Evolutionary conservation across 2,329 filamentous ascomycete species (phyloP).

Genomic region (Microdochium nivale): DNA sequence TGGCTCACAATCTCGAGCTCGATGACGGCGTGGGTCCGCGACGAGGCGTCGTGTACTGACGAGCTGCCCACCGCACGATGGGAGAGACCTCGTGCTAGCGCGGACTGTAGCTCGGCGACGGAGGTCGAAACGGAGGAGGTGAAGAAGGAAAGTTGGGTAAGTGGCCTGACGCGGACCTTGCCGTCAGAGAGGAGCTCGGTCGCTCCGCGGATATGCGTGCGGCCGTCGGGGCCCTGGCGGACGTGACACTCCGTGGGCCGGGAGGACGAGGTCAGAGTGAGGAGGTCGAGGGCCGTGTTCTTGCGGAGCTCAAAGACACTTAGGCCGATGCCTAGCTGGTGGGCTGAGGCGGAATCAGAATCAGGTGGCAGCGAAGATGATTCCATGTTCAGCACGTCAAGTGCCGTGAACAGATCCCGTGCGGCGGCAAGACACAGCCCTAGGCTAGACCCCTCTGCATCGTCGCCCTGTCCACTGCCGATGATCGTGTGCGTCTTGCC

Average conservation of each 20-base stretch:
- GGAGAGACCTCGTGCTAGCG: conserved; percentile 19
- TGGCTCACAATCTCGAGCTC: conserved; percentile 31
- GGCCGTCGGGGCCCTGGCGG: conserved; percentile 29
- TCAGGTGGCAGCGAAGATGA: too few species aligned
- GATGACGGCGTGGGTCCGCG: conserved; percentile 32
- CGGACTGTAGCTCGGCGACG: conserved; percentile 17
- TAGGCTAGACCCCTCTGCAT: conserved; percentile 19
- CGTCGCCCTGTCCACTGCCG: conserved; percentile 28
- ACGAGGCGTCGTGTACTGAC: conserved; percentile 32
- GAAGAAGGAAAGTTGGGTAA: conserved; percentile 21
- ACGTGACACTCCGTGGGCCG: conserved; percentile 25
- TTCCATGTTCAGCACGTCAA: conserved; percentile 16
- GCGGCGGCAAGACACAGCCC: conserved; percentile 28
- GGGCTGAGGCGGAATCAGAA: not conserved
- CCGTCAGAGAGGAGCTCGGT: conserved; percentile 29
- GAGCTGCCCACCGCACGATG: conserved; percentile 26
- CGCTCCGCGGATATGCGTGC: conserved; percentile 29
- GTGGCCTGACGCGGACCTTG: conserved; percentile 30
- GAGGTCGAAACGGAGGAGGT: too few species aligned
- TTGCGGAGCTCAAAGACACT: conserved; percentile 31
- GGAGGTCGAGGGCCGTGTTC: conserved; percentile 30
- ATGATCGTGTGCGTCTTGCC: conserved; percentile 15
- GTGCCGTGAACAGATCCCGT: conserved; percentile 14
- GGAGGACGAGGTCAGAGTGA: conserved; percentile 17
- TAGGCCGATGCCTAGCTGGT: conserved; percentile 23